Base-by-base conservation (phyloP, 371 early-diverging fungal species). In the Blakeslea trispora region DNA sequence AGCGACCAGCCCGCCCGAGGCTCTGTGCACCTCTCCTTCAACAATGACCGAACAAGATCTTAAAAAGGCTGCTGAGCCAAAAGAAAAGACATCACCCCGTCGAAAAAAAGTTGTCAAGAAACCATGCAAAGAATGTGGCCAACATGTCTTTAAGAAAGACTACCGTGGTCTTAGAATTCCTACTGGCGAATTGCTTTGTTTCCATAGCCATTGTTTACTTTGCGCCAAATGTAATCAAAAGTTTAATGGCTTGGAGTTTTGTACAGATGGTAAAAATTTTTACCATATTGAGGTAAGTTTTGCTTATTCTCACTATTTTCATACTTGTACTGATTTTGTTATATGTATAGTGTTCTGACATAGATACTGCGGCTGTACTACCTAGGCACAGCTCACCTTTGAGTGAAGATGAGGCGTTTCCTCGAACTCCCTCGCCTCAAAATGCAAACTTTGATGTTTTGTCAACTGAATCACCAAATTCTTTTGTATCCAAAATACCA, bases 221-320 rank as follows among this genome's bases (percentile, higher is more conserved):
- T 66, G 66, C 46, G 66, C 61, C 4, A 61, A 57, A 23, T 66
- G 66, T 17, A 37, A 66, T 11, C 57, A 61, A 35, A 34, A 35
- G 1, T 66, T 66, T 37, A 28, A 53, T 53, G 45, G 52, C 3
- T 13, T 66, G n/a, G 72, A 77, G 42, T 80, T 73, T 41, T 69
- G 75, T 43, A 63, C 77, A 21, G 77, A 75, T 32, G 55, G 63
- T 46, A 74, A 73, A 15, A 56, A 62, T 7, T 72, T 75, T 34
- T 80, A 77, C 35, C 81, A 80, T 58, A 70, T 67, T 2, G 42
- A 65, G 39, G 75, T 75, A 71, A 50, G 18, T 14, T 52, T 24
- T 41, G n/a, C 41, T 42, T 28, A 14, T 15, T 15, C 28, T 10
- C 5, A 13, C 5, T 46, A 11, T 46, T 46, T 46, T n/a, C 22